Base-by-base conservation (phyloP, 805 yeast species). In the Suhomyces prunicola region DNA sequence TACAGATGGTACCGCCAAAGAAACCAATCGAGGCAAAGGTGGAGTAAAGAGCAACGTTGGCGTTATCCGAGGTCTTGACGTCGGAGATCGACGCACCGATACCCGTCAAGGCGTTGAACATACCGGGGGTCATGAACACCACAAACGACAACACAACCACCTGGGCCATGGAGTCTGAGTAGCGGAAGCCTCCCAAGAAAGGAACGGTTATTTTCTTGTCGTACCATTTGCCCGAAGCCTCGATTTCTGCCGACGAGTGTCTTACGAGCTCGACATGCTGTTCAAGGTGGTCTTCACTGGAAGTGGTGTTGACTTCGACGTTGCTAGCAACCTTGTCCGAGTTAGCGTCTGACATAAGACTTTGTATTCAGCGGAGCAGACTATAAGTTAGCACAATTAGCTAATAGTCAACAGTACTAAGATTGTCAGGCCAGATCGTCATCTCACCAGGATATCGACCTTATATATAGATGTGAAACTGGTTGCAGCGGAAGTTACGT, bases 21-120 rank as follows among this genome's bases (percentile, higher is more conserved):
- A 82, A 80, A 10, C 86, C 86, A 54, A 81, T 58, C n/a, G 80
- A 70, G 24, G 85, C 84, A 60, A 83, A 83, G 0, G 83, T 78
- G 44, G 79, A 72, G 63, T 82, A 76, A 42, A 82, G 69, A 7
- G 86, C 85, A 44, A 79, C 81, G 54, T 71, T 72, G 17, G 84
- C 78, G 58, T 80, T 73, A 58, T 78, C 78, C 39, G 80, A 72
- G 24, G 76, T 74, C 24, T 58, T 57, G 49, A 69, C 71, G 53
- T 66, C 64, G 45, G 70, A 64, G 58, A 70, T 68, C 50, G 79
- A 79, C 26, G 79, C 72, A 50, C 80, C 81, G 48, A 80, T 67
- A 60, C 83, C 83, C 29, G 76, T 60, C 44, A 80, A 67, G 50
- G 84, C 82, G 54, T 79, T 80, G 67, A 64, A 80, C 78, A 78